Conservation (phyloP, 805 yeast species). For the Zygoascus tannicola region DNA sequence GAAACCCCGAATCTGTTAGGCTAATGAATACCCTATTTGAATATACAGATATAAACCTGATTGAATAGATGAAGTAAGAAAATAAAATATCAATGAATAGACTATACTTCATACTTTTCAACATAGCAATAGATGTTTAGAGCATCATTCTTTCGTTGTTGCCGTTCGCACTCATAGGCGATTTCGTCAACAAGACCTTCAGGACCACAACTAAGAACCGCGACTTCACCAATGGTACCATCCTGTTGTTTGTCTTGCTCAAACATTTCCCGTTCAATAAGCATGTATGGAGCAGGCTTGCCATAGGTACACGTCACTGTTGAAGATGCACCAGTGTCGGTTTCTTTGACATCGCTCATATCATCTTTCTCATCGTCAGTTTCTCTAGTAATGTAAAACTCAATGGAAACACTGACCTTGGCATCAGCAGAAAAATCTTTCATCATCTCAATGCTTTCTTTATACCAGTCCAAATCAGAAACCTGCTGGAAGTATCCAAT, state of each 20-base stretch:
- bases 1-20: too few relatives aligned
- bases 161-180: conserved; percentile 25
- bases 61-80: too few relatives aligned
- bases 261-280: conserved; percentile 10
- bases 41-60: too few relatives aligned
- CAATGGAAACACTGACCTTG: conserved; percentile 12
- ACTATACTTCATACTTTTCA: conserved; percentile 20
- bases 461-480: conserved; percentile 32
- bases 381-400: conserved; percentile 22
- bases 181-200: conserved; percentile 26
- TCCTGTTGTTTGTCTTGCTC: not conserved
- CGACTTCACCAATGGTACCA: conserved; percentile 26
- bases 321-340: conserved; percentile 14
- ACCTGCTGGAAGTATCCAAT: conserved; percentile 29
- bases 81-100: too few relatives aligned
- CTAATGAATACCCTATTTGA: too few relatives aligned
- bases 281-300: not conserved
- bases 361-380: conserved; percentile 7
- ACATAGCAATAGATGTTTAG: conserved; percentile 37
- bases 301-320: not conserved
- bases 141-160: conserved; percentile 25
- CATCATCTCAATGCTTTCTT: conserved; percentile 29
- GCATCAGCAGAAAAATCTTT: conserved; percentile 16
- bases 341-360: not conserved
- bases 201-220: conserved; percentile 37